A percentile compares a stretch with the other conserved stretches of the same genome.
Evolutionary conservation across 176 grass and related monocot species (phyloP).

Genomic region (Oryza brachyantha): DNA sequence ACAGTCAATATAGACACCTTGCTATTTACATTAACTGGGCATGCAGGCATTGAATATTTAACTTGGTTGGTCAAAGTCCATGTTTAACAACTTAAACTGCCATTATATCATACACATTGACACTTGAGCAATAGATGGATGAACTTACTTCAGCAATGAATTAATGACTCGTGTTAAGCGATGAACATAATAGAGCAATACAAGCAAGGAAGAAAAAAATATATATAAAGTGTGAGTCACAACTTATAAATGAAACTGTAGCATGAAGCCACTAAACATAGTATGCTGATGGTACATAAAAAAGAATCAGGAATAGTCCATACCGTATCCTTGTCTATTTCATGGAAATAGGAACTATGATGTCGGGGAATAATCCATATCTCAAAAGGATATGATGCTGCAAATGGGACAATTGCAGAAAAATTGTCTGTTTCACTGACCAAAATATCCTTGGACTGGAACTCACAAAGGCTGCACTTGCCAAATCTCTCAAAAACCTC

Average conservation of each 20-base stretch:
- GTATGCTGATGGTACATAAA: background rate
- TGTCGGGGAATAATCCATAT: slow-evolving; percentile 82
- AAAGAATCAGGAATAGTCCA: background rate
- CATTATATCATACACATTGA: background rate
- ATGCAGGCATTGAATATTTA: background rate
- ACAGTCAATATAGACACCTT: background rate
- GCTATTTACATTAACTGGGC: background rate
- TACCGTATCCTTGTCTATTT: slow-evolving; percentile 79
- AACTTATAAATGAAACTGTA: background rate
- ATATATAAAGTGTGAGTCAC: background rate
- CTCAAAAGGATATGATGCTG: slow-evolving; percentile 93
- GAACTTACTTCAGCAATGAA: background rate
- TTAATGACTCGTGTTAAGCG: background rate
- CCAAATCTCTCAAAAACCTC: slow-evolving; percentile 60
- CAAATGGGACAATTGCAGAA: slow-evolving; percentile 77
- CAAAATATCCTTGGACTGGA: slow-evolving; percentile 54
- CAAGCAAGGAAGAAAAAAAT: background rate
- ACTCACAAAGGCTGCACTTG: slow-evolving; percentile 73
- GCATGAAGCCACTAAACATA: background rate
- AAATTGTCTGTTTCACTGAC: slow-evolving; percentile 61
- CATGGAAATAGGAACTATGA: slow-evolving; percentile 77
- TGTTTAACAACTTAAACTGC: background rate
- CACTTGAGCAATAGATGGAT: background rate
- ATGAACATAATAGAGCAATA: background rate
- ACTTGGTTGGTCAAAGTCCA: background rate